Evolutionary conservation across 2,329 filamentous ascomycete genomes (phyloP).

Genomic region (Aureobasidium sp.): DNA sequence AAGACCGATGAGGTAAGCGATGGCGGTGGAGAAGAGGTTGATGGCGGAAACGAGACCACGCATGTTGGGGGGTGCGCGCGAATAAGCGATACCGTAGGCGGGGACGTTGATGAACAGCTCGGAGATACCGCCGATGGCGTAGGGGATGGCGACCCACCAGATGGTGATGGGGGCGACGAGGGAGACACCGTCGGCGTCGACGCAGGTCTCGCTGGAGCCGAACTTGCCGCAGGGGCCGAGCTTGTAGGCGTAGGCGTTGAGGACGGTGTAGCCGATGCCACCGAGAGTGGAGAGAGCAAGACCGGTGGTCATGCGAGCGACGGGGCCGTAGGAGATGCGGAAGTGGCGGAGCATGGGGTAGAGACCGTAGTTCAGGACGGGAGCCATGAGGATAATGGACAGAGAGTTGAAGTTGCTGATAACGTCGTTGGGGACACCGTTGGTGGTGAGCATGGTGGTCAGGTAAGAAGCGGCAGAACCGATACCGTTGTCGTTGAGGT

Average conservation of each 20-base stretch:
- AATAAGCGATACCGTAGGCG: slow-evolving; percentile 37
- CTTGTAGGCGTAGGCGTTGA: slow-evolving; percentile 40
- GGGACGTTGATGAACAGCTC: slow-evolving; percentile 37
- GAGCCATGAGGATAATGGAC: slow-evolving; percentile 35
- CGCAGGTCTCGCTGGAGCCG: slow-evolving; percentile 29
- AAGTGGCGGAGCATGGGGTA: slow-evolving; percentile 35
- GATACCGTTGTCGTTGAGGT: slow-evolving; percentile 27
- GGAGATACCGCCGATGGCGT: slow-evolving; percentile 29
- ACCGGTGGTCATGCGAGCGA: slow-evolving; percentile 42
- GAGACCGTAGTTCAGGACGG: slow-evolving; percentile 33
- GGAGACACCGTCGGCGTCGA: slow-evolving; percentile 20
- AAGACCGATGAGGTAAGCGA: slow-evolving; percentile 30
- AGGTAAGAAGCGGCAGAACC: slow-evolving; percentile 18
- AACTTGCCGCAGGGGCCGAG: slow-evolving; percentile 35
- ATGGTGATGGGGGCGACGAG: slow-evolving; percentile 31
- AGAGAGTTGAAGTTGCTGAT: slow-evolving; percentile 39
- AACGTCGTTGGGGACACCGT: slow-evolving; percentile 37
- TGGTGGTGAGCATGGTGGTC: slow-evolving; percentile 21
- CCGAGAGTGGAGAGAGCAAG: slow-evolving; percentile 41
- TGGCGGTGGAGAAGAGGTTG: slow-evolving; percentile 32
- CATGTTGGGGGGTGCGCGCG: slow-evolving; percentile 35
- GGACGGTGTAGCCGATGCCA: slow-evolving; percentile 30
- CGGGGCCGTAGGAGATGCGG: slow-evolving; percentile 34
- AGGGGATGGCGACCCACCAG: slow-evolving; percentile 34
- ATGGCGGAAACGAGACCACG: slow-evolving; percentile 33